Percentiles rank a stretch among this genome's conserved stretches.
These are phyloP conservation scores for Rhodotorula paludigena DNA, from an alignment of 768 basidiomycete species.

Conservation along the genomic window DNA sequence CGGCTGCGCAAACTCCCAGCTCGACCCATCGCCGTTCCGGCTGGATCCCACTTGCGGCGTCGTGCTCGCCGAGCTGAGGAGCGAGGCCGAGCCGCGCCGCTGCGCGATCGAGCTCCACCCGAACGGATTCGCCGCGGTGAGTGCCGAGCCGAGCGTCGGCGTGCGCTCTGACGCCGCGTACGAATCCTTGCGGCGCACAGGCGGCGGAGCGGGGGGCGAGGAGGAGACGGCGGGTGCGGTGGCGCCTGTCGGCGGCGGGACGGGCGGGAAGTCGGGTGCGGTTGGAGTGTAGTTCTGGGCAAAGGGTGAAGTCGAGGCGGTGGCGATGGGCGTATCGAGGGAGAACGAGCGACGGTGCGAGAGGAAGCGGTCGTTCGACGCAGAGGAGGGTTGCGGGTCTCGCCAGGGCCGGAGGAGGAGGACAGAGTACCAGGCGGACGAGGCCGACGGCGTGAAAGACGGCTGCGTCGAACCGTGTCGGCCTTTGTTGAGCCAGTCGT, in stretches of 20 bases:
- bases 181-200: constrained; percentile 20
- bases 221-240: neutral
- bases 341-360: constrained; percentile 6
- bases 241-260: neutral
- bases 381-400: neutral
- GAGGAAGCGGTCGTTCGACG: neutral
- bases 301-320: too few relatives aligned
- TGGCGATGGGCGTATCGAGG: neutral
- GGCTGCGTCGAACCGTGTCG: neutral
- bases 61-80: neutral
- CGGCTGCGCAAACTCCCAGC: constrained; percentile 18
- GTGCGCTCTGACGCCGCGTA: constrained; percentile 12
- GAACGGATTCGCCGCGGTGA: constrained; percentile 9
- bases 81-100: neutral
- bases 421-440: constrained; percentile 6
- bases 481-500: neutral
- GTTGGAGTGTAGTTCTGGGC: neutral
- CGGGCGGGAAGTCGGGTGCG: neutral
- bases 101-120: neutral
- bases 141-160: constrained; percentile 19
- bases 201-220: neutral
- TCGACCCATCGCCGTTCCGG: neutral
- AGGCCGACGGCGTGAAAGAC: neutral
- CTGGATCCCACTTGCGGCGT: neutral
- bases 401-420: constrained; percentile 14